Percentiles rank a stretch among this genome's conserved stretches.
These are phyloP conservation scores for Thamnidium elegans DNA, from an alignment of 192 early-diverging fungal genomes.

Conservation along the genomic window DNA sequence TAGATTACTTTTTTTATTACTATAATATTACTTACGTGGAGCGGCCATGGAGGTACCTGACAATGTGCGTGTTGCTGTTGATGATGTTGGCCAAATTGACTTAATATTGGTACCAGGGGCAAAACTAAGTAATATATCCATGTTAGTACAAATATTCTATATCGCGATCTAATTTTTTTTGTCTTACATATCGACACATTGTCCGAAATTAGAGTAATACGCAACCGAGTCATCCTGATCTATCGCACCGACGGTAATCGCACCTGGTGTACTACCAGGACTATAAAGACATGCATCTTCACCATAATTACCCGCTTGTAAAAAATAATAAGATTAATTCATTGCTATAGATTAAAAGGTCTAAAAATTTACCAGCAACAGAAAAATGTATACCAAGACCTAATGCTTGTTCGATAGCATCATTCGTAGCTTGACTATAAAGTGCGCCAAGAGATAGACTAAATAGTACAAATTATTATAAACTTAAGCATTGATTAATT, in stretches of 20 bases:
- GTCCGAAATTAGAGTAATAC: conserved; percentile 55
- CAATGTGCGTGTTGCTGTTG: conserved; percentile 51
- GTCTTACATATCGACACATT: conserved; percentile 51
- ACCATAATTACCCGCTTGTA: conserved; percentile 53
- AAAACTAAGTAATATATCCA: conserved; percentile 22
- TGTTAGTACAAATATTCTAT: not conserved
- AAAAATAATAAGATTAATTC: not conserved
- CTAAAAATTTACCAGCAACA: conserved; percentile 35
- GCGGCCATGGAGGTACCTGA: conserved; percentile 83
- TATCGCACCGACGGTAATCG: conserved; percentile 60
- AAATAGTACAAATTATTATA: conserved; percentile 1
- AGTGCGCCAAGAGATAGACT: conserved; percentile 55
- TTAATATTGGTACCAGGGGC: conserved; percentile 51
- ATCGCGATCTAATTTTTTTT: not conserved
- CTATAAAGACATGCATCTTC: conserved; percentile 56
- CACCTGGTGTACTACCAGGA: conserved; percentile 51
- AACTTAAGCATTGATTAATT: not conserved
- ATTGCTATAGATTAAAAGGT: not conserved
- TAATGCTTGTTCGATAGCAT: conserved; percentile 49
- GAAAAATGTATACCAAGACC: conserved; percentile 48
- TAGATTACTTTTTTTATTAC: not conserved
- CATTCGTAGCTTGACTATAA: conserved; percentile 45
- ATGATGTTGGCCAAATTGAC: conserved; percentile 58
- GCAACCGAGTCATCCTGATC: conserved; percentile 56
- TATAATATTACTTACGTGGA: conserved; percentile 51